Evolutionary conservation across 2,329 filamentous ascomycete species (phyloP), one percentile per base, ranked within the genome.

Genomic region (Pestalotiopsis sp.): DNA sequence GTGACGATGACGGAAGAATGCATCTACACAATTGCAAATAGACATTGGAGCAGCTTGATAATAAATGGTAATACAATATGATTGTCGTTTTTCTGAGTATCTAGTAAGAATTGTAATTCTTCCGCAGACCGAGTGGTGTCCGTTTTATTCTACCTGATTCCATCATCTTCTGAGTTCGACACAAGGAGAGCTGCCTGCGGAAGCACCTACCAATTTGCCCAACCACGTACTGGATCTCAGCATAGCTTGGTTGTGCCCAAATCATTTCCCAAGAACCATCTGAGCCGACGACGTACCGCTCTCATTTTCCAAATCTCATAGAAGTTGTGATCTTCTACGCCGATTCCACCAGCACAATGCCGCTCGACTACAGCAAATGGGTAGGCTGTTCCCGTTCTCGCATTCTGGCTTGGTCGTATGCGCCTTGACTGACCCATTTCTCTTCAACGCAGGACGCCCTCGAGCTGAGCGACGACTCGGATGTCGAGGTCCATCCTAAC

Each of bases 401-500:
- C 20, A 57, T 64, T 59, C 49, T 64, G n/a, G 13, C 31, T 27
- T 49, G 20, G 17, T 11, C 27, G 31, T 36, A 2, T 36, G 31
- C 31, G 7, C 31, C 31, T 38, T 68, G 66, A 61, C 63, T 64
- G 68, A 70, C 64, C 71, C 70, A 67, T 57, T 69, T 65, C 66
- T 68, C 20, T 27, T n/a, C 60, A 58, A n/a, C 66, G 36, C 70
- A 93, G 91, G 93, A 98, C 79, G 91, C 92, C 69, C 89, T 99
- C 78, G 96, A 99, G 90, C 91, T 99, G 78, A 97, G 94, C 77
- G 96, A 99, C 82, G 96, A 99, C 82, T 98, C 94, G 65, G 96
- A 99, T 77, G 91, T 99, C 76, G 96, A 99, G 83, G 96, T 98
- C 65, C 96, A 99, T 81, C 96, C 96, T 70, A 99, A 99, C 79